Evolutionary conservation across 2,329 filamentous ascomycete genomes (phyloP).

Genomic region (Colletotrichum navitas): DNA sequence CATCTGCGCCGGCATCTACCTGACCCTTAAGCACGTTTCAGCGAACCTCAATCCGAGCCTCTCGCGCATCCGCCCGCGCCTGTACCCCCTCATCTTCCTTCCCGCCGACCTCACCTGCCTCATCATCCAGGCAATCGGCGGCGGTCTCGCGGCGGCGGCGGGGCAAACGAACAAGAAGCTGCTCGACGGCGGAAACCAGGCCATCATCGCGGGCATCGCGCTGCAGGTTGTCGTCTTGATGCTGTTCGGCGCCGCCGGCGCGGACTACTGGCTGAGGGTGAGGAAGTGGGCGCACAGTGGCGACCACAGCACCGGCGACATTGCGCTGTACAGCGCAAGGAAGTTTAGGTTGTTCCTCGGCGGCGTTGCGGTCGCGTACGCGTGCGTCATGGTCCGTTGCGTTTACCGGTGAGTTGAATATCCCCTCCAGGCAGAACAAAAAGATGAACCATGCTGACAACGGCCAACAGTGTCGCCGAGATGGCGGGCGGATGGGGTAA

Average conservation of each 20-base stretch:
- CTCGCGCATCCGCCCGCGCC: slow-evolving; percentile 64
- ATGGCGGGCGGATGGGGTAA: slow-evolving; percentile 76
- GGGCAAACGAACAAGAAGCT: slow-evolving; percentile 54
- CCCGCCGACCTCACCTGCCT: slow-evolving; percentile 70
- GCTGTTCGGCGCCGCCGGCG: slow-evolving; percentile 58
- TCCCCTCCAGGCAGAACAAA: not conserved
- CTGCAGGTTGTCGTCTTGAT: slow-evolving; percentile 66
- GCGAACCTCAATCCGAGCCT: slow-evolving; percentile 61
- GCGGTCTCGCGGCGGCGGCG: slow-evolving; percentile 66
- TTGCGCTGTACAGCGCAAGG: slow-evolving; percentile 57
- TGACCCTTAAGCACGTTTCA: slow-evolving; percentile 72
- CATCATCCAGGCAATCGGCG: slow-evolving; percentile 70
- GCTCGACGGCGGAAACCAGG: slow-evolving; percentile 60
- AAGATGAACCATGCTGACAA: not conserved
- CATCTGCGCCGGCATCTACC: slow-evolving; percentile 73
- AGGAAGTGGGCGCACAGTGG: slow-evolving; percentile 53
- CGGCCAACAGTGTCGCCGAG: slow-evolving; percentile 66
- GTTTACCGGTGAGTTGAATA: slow-evolving; percentile 61
- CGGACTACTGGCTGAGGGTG: slow-evolving; percentile 61
- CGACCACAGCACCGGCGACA: slow-evolving; percentile 44
- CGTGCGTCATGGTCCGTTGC: slow-evolving; percentile 62
- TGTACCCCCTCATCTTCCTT: slow-evolving; percentile 70
- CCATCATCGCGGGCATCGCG: slow-evolving; percentile 67
- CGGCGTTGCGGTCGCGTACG: slow-evolving; percentile 60
- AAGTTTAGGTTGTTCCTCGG: slow-evolving; percentile 59